Evolutionary conservation across 2,329 filamentous ascomycete genomes (phyloP).

Genomic region (Aspergillus neotritici): DNA sequence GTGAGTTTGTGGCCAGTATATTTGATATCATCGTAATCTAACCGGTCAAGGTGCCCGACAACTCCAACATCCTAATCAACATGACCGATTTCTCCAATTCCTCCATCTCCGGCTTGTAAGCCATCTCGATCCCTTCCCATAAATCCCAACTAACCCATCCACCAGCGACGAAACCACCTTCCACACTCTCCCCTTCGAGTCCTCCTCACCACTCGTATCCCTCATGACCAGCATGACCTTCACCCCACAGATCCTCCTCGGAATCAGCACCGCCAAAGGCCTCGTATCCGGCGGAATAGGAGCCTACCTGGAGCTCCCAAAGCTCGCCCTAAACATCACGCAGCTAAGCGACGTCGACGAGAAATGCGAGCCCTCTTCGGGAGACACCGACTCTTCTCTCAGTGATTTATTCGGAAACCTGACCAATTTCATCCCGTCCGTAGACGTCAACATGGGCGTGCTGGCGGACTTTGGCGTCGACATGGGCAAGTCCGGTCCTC

Average conservation of each 20-base stretch:
- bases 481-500: slow-evolving; percentile 1
- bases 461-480: slow-evolving; percentile 14
- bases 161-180: slow-evolving; percentile 13
- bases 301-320: slow-evolving; percentile 18
- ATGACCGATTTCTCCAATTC: slow-evolving; percentile 12
- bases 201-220: slow-evolving; percentile 4
- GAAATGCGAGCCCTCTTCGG: slow-evolving; percentile 12
- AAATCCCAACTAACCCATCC: neutral
- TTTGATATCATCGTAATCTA: neutral
- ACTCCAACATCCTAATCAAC: slow-evolving; percentile 13
- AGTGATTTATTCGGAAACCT: slow-evolving; percentile 11
- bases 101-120: slow-evolving; percentile 30
- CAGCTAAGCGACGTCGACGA: slow-evolving; percentile 14
- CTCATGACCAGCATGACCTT: slow-evolving; percentile 13
- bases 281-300: slow-evolving; percentile 17
- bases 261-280: slow-evolving; percentile 8
- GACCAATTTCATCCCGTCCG: slow-evolving; percentile 13
- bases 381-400: neutral
- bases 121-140: neutral
- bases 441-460: slow-evolving; percentile 16
- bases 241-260: slow-evolving; percentile 16
- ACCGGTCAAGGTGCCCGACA: slow-evolving; percentile 10
- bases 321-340: slow-evolving; percentile 16
- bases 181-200: slow-evolving; percentile 15
- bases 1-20: slow-evolving; percentile 3